Evolutionary conservation across 306 rosid species (phyloP).

Genomic region (Gastrolobium villosum): DNA sequence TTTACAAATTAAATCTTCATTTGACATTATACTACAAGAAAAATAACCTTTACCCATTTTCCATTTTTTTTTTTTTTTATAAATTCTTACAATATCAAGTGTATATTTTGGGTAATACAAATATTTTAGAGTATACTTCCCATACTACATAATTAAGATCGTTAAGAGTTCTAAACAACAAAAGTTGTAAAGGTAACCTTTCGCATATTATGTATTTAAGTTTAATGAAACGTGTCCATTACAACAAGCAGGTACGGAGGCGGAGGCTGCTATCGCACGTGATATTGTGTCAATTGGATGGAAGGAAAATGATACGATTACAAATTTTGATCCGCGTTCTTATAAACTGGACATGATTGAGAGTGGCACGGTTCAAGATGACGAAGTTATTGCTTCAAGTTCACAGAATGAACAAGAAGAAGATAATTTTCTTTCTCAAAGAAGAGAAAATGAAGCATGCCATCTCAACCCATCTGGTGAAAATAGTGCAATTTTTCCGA

Average conservation of each 20-base stretch:
- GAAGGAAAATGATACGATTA: not conserved
- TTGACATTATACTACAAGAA: no score
- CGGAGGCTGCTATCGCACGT: not conserved
- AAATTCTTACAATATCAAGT: no score
- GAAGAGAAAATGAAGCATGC: not conserved
- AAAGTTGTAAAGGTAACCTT: no score
- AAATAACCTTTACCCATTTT: no score
- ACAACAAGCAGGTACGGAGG: not conserved
- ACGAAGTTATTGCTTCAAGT: not conserved
- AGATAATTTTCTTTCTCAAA: not conserved
- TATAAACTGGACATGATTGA: not conserved
- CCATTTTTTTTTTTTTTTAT: no score
- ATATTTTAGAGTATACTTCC: no score
- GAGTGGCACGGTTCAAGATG: not conserved
- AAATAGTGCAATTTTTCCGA: not conserved
- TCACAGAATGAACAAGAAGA: not conserved
- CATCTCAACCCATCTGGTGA: not conserved
- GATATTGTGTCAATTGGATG: not conserved
- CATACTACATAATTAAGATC: no score
- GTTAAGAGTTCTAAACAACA: no score
- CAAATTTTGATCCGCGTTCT: not conserved
- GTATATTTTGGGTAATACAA: no score
- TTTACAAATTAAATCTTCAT: no score
- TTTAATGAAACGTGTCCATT: not conserved
- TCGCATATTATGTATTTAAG: no score